Percentiles rank a stretch among this genome's conserved stretches.
Conservation (phyloP, 208 protist genomes). For the Endotrypanum monterogeii region DNA sequence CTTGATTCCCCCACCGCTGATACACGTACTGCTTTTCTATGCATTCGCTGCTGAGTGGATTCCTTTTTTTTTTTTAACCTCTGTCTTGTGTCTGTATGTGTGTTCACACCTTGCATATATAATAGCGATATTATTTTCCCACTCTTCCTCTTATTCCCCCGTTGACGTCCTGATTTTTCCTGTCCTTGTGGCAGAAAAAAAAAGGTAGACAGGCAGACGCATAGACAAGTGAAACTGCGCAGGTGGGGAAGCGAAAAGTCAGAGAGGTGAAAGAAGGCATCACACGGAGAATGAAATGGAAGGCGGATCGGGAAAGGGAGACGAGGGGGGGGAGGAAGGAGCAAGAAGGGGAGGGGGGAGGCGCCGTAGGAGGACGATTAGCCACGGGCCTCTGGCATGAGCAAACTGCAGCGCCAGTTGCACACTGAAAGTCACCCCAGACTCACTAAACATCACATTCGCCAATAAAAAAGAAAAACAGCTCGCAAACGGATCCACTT, state of each 20-base stretch:
- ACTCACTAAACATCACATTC: neutral
- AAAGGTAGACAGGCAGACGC: neutral
- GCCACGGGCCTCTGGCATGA: neutral
- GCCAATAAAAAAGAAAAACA: neutral
- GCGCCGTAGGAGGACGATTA: neutral
- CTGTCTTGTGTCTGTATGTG: neutral
- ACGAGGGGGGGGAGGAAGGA: neutral
- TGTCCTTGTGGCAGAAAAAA: no score
- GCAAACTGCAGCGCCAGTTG: neutral
- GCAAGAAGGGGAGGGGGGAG: neutral
- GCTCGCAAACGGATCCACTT: neutral
- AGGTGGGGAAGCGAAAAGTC: no score
- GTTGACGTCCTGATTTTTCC: no score
- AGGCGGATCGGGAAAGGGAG: neutral
- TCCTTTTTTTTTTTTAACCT: neutral
- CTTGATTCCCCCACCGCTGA: neutral
- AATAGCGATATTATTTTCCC: no score
- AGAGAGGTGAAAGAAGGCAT: no score
- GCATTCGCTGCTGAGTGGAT: neutral
- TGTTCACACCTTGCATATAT: no score
- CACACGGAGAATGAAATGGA: neutral
- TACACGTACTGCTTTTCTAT: neutral
- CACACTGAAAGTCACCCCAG: neutral
- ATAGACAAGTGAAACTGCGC: neutral
- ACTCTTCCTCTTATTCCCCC: no score